Conservation (phyloP, 1,139 yeast genomes). For the Pichia sp. region DNA sequence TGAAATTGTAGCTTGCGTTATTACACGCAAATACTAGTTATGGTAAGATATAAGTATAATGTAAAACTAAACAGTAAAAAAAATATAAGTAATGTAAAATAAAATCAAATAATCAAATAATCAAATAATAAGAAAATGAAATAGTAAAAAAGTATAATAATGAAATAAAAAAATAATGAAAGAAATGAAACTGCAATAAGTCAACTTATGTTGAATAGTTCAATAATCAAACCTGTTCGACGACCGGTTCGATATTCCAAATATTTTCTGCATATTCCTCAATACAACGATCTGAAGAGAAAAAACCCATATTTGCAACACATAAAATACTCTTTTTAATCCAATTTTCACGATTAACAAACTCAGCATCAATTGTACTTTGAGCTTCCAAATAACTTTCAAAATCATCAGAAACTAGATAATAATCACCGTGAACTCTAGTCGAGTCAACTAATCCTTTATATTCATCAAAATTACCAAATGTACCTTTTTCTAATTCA, state of each 20-base stretch:
- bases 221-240: conserved; percentile 24
- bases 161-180: background rate
- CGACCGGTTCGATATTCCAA: conserved; percentile 82
- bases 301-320: conserved; percentile 93
- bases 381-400: conserved; percentile 82
- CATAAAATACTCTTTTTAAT: conserved; percentile 64
- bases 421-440: conserved; percentile 71
- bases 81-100: background rate
- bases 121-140: too few species aligned
- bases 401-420: conserved; percentile 83
- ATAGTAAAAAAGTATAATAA: conserved; percentile 16
- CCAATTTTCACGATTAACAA: conserved; percentile 63
- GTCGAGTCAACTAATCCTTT: conserved; percentile 63
- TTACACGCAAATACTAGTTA: background rate
- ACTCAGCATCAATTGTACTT: conserved; percentile 65
- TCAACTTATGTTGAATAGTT: background rate
- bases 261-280: conserved; percentile 89
- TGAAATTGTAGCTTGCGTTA: too few species aligned
- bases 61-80: background rate
- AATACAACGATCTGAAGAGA: conserved; percentile 84
- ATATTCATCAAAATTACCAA: conserved; percentile 69
- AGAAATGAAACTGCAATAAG: background rate
- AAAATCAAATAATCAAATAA: background rate
- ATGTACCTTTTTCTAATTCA: conserved; percentile 62
- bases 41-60: background rate